phyloP scores from a whole-genome alignment of 106 monocot species.

The Dendrobium catenatum region DNA sequence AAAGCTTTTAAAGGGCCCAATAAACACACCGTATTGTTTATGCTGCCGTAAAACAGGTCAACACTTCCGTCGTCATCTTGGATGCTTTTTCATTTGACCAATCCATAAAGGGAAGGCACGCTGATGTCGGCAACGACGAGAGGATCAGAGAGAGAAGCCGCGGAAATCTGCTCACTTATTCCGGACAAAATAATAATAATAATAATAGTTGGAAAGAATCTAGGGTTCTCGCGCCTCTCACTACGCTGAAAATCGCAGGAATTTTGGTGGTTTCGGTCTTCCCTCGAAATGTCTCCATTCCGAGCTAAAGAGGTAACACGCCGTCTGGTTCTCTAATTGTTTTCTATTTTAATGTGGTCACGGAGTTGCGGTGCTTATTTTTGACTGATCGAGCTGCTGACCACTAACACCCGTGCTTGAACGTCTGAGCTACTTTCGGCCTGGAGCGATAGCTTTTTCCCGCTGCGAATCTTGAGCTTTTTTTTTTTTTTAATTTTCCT shows the following conservation, averaged over 20 bases:
- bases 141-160: not conserved
- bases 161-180: not conserved
- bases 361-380: not conserved
- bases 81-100: too few species aligned
- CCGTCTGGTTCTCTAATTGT: not conserved
- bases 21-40: too few species aligned
- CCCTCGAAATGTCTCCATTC: not conserved
- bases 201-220: not conserved
- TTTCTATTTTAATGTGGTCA: not conserved
- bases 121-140: not conserved
- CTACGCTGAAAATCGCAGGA: not conserved
- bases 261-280: not conserved
- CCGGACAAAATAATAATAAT: not conserved
- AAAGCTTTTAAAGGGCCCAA: too few species aligned
- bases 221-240: not conserved
- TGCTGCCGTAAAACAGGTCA: too few species aligned
- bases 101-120: not conserved
- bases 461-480: not conserved
- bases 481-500: not conserved
- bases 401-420: not conserved
- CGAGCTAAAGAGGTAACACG: not conserved
- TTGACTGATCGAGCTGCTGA: conserved; percentile 1
- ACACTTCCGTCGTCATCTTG: too few species aligned
- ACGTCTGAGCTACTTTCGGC: not conserved
- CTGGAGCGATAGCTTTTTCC: not conserved